These are phyloP conservation scores for Calophaca sinica DNA, from an alignment of 306 rosid species.

Conservation along the genomic window DNA sequence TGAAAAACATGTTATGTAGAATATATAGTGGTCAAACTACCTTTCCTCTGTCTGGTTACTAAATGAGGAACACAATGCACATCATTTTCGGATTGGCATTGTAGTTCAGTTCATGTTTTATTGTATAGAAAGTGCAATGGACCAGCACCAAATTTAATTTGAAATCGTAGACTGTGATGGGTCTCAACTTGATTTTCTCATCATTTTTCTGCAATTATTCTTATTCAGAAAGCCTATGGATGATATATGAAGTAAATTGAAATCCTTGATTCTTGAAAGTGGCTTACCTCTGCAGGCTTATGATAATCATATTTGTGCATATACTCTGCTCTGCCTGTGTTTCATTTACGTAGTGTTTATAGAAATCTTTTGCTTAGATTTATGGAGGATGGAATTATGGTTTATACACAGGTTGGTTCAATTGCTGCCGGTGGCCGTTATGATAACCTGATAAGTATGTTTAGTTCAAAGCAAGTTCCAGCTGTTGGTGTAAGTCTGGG, in stretches of 20 bases:
- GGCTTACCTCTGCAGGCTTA: neutral
- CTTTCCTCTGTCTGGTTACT: too few relatives aligned
- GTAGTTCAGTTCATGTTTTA: too few relatives aligned
- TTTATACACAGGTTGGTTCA: constrained; percentile 78
- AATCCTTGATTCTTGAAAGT: constrained; percentile 19
- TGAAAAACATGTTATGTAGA: too few relatives aligned
- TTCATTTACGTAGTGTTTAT: neutral
- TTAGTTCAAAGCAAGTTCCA: constrained; percentile 86
- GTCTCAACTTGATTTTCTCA: neutral
- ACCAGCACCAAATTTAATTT: neutral
- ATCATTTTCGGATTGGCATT: too few relatives aligned
- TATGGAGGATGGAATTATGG: constrained; percentile 18
- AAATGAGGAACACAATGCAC: too few relatives aligned
- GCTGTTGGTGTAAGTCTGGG: constrained; percentile 99
- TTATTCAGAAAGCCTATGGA: neutral
- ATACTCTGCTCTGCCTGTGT: neutral
- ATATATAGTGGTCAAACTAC: too few relatives aligned
- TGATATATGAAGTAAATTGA: constrained; percentile 27
- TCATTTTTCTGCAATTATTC: too few relatives aligned
- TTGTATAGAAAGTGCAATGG: too few relatives aligned
- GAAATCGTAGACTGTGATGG: neutral
- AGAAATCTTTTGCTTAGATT: constrained; percentile 2
- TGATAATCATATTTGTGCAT: constrained; percentile 20
- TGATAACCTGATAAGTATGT: constrained; percentile 93
- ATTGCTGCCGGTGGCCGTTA: constrained; percentile 96